Evolutionary conservation across 2,329 filamentous ascomycete species (phyloP), one percentile per base, ranked within the genome.

Genomic region (Hawksworthiomyces lignivorus): DNA sequence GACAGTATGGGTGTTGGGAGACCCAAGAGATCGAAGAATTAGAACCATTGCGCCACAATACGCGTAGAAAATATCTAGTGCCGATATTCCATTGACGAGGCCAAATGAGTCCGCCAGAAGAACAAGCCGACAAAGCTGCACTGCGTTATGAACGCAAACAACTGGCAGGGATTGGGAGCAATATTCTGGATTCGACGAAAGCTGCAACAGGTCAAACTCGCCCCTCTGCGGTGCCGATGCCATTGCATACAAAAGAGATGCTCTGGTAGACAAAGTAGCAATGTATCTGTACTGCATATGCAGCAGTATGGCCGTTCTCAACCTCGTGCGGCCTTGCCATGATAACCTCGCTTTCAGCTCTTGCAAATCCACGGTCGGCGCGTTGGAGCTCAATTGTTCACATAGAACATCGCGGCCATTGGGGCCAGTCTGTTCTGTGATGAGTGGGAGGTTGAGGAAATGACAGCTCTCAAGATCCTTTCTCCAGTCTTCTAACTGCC

Each of bases 211-310:
- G n/a, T n/a, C n/a, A n/a, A n/a, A n/a, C n/a, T n/a, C n/a, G n/a
- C n/a, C n/a, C n/a, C n/a, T n/a, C n/a, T n/a, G n/a, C n/a, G n/a
- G n/a, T n/a, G 37, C 10, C 20, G 15, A 9, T 19, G 37, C 37
- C 37, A 39, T 39, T 6, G 37, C 30, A 17, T 26, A 24, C 14
- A 39, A 15, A 4, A 39, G 37, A 4, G 28, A 22, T 3, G 37
- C 30, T 4, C 37, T n/a, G 4, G 37, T 39, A 3, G 37, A 32
- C 20, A 39, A 14, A 10, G 33, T 29, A 3, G 37, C 37, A 9
- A 39, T 21, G 26, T 39, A 39, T 5, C 37, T 14, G 11, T 39
- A 39, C 15, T 39, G 37, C 37, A 39, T 39, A 12, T 39, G 37
- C 29, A 39, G 18, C 4, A 39, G 19, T 7, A 39, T 10, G 5